Conservation (phyloP, 1,139 yeast species). For the Sugiyamaella paludigena region DNA sequence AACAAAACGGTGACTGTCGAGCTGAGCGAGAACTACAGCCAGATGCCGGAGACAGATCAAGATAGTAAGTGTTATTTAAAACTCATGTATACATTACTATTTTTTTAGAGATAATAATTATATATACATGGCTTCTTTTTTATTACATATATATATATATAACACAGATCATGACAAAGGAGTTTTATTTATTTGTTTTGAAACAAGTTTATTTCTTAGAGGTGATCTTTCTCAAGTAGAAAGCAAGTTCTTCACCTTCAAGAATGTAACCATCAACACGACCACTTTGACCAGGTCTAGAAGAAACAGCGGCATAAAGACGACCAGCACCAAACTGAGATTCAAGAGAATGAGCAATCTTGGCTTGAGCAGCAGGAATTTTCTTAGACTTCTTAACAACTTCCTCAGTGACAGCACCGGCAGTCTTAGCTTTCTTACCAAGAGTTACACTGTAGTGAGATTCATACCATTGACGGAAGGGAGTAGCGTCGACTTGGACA, state of each 20-base stretch:
- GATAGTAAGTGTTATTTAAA: background rate
- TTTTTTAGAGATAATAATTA: background rate
- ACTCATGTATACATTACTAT: background rate
- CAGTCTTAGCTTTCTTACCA: conserved; percentile 69
- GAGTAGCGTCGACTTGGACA: conserved; percentile 99
- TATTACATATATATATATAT: conserved; percentile 11
- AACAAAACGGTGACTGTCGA: no score
- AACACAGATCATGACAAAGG: conserved; percentile 16
- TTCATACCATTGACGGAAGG: conserved; percentile 99
- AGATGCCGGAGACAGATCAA: no score
- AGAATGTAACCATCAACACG: conserved; percentile 99
- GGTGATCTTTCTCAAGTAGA: conserved; percentile 99
- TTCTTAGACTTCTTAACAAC: conserved; percentile 53
- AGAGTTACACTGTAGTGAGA: conserved; percentile 93
- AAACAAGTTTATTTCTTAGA: conserved; percentile 80
- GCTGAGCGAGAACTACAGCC: no score
- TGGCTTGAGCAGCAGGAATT: conserved; percentile 75
- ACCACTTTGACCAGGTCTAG: conserved; percentile 99
- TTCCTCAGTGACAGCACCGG: conserved; percentile 37
- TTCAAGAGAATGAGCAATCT: conserved; percentile 87
- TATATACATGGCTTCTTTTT: conserved; percentile 6
- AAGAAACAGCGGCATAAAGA: conserved; percentile 96
- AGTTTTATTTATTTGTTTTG: conserved; percentile 1
- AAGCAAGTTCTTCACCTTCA: conserved; percentile 99
- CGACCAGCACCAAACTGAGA: conserved; percentile 98